These are phyloP conservation scores for Pyricularia sp. DNA, from an alignment of 2,329 filamentous ascomycete species.

Conservation along the genomic window DNA sequence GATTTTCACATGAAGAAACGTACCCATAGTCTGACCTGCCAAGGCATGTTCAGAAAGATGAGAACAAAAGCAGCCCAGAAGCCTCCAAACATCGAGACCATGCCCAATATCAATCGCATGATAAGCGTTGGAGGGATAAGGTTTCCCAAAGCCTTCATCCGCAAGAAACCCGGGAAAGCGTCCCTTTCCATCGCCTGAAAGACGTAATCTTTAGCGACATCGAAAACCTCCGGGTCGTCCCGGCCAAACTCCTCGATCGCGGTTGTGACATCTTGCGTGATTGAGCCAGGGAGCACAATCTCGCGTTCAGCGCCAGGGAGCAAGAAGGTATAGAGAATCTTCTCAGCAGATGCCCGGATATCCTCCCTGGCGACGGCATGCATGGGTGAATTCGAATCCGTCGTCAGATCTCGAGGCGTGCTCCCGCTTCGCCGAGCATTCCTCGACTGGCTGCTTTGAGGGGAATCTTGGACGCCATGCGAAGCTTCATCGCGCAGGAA, in stretches of 20 bases:
- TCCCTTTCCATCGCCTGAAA: conserved; percentile 99
- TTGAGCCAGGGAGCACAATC: conserved; percentile 80
- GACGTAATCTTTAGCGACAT: conserved; percentile 95
- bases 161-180: conserved; percentile 92
- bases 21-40: conserved; percentile 73
- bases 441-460: conserved; percentile 35
- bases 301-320: conserved; percentile 92
- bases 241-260: conserved; percentile 83
- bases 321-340: conserved; percentile 96
- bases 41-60: conserved; percentile 73
- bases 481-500: conserved; percentile 61
- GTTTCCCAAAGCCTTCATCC: conserved; percentile 91
- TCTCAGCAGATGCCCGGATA: conserved; percentile 86
- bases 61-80: conserved; percentile 93
- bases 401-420: conserved; percentile 47
- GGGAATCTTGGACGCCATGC: conserved; percentile 38
- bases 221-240: conserved; percentile 94
- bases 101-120: conserved; percentile 69
- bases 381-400: conserved; percentile 68
- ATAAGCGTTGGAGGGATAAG: conserved; percentile 84
- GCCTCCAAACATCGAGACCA: conserved; percentile 76
- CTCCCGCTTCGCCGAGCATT: conserved; percentile 38
- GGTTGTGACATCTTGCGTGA: conserved; percentile 72
- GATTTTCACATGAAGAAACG: conserved; percentile 15
- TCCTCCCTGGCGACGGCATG: conserved; percentile 81